phyloP scores from a whole-genome alignment of 805 yeast species.

The Blastobotrys parvus region DNA sequence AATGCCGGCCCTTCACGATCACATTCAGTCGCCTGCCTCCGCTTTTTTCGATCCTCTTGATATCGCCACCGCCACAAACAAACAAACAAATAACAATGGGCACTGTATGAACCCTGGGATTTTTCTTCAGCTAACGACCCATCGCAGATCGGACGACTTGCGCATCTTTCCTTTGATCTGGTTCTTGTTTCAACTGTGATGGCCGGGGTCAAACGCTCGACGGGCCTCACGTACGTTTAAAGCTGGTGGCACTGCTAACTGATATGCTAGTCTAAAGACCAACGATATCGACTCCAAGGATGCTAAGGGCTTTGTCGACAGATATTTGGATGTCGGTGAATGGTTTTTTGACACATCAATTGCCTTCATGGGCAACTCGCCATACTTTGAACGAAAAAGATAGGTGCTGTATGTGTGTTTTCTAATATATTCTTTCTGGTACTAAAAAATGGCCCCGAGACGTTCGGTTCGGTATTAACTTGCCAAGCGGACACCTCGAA shows the following conservation, averaged over 20 bases:
- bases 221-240: constrained; percentile 50
- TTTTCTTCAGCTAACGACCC: neutral
- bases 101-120: constrained; percentile 9
- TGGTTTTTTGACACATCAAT: constrained; percentile 64
- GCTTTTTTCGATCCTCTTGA: too few relatives aligned
- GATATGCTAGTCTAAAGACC: constrained; percentile 34
- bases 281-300: constrained; percentile 41
- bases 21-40: too few relatives aligned
- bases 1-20: too few relatives aligned
- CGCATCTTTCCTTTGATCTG: constrained; percentile 72
- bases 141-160: constrained; percentile 47
- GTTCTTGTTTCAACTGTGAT: constrained; percentile 70
- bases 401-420: neutral
- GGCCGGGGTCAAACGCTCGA: constrained; percentile 78
- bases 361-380: constrained; percentile 60
- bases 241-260: neutral
- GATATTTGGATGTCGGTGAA: constrained; percentile 82
- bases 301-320: constrained; percentile 35
- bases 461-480: too few relatives aligned
- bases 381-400: constrained; percentile 46
- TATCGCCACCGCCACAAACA: too few relatives aligned
- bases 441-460: too few relatives aligned
- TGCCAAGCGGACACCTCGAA: too few relatives aligned
- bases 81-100: too few relatives aligned
- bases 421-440: too few relatives aligned